Base-by-base conservation (phyloP, 1,139 yeast genomes). In the Kurtzmaniella quercitrusa region DNA sequence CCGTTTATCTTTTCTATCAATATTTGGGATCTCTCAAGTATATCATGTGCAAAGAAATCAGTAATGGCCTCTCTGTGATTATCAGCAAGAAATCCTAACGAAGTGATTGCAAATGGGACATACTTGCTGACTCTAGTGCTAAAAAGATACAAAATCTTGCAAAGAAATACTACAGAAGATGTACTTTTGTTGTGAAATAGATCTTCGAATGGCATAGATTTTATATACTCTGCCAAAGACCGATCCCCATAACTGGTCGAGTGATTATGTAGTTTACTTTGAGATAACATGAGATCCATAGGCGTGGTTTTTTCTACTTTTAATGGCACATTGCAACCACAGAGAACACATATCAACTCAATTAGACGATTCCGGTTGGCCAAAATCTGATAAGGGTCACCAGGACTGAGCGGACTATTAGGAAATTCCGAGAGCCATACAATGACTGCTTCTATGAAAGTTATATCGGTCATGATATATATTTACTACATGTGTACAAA, bases 361-460 rank as follows among this genome's bases (percentile, higher is more conserved):
- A 45, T 48, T 17, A 47, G n/a, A 11, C 12, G 14, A 40, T 15
- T 34, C 44, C 40, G 19, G n/a, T 41, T 43, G 8, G 38, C 25
- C 17, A 57, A 40, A 1, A 50, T 36, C n/a, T 39, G 23, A 29
- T 54, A 55, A 16, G 15, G 41, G 34, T 53, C 57, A 3, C 45
- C 23, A 4, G 51, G 40, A 1, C 45, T 36, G 2, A 53, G 40
- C 1, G 64, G 61, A 18, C 56, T 51, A 11, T 44, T 43, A 2
- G 63, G 62, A 33, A 63, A 55, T 39, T 55, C 58, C 1, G 59
- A 52, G 3, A 63, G 47, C 67, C 67, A 63, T 25, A 50, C 53
- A n/a, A 61, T 53, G 0, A 56, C 46, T 0, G 64, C 49, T 18
- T 46, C 49, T 1, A 55, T 49, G 25, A 58, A 51, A 19, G 5